Evolutionary conservation across 164 flowering plant genomes (phyloP).

Genomic region (Litsea cubeba): DNA sequence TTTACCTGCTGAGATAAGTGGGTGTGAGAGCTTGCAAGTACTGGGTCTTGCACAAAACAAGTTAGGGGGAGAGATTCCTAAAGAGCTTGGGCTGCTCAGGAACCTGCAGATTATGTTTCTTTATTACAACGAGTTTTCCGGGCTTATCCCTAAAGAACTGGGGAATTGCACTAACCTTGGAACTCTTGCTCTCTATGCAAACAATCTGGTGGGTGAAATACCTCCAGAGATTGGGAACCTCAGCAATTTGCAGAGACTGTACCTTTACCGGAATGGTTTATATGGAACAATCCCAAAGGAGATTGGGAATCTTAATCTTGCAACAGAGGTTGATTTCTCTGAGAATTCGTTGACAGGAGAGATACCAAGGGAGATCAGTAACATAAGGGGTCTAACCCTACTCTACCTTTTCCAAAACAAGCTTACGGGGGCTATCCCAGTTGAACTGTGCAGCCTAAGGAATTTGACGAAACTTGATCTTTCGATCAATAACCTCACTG

Average conservation of each 20-base stretch:
- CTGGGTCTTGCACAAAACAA: conserved; percentile 85
- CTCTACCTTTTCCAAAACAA: conserved; percentile 75
- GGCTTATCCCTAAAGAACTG: conserved; percentile 67
- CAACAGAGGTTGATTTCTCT: conserved; percentile 78
- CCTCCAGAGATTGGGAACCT: conserved; percentile 72
- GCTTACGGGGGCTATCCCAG: conserved; percentile 76
- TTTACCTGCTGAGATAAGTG: conserved; percentile 61
- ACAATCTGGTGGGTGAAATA: conserved; percentile 61
- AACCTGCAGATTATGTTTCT: conserved; percentile 56
- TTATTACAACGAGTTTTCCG: conserved; percentile 65
- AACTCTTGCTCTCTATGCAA: conserved; percentile 68
- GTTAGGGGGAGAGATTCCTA: conserved; percentile 62
- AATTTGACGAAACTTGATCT: conserved; percentile 73
- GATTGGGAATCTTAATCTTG: conserved; percentile 67
- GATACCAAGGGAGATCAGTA: conserved; percentile 70
- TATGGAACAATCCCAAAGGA: conserved; percentile 83
- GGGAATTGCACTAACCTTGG: conserved; percentile 64
- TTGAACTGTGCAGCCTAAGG: conserved; percentile 51
- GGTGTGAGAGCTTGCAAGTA: conserved; percentile 46
- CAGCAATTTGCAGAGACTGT: conserved; percentile 41
- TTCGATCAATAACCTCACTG: conserved; percentile 70
- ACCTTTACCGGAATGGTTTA: conserved; percentile 70
- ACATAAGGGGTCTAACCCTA: conserved; percentile 46
- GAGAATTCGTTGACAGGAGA: conserved; percentile 70
- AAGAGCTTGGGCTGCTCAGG: conserved; percentile 63